Base-by-base conservation (phyloP, 2,329 filamentous ascomycete genomes). In the Colletotrichum abscissum region DNA sequence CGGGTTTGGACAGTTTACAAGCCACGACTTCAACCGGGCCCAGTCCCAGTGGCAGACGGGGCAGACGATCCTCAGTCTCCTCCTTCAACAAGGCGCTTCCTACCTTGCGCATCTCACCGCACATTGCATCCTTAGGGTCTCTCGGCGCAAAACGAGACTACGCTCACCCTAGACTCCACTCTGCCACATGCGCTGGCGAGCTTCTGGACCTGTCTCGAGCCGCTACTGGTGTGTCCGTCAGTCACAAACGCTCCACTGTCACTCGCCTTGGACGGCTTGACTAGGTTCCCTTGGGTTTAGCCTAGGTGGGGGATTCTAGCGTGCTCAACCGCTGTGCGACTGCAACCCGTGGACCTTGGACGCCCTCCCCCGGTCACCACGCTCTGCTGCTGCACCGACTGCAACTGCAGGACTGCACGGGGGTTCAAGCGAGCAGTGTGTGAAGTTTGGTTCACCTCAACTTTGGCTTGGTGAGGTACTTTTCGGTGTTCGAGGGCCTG, bases 281-380 rank as follows among this genome's bases (percentile, higher is more conserved):
- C 70, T 73, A 70, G 70, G 67, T 65, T 73, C 55, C 59, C 70
- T 65, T 73, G 67, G 70, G 70, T 35, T 70, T 73, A 73, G 70
- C 46, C 26, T 28, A 46, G 28, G 72, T 67, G 72, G 68, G 72
- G 62, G 72, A 67, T 67, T 72, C 58, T 66, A 67, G 68, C 57
- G 63, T 63, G 56, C 63, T 67, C 72, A 67, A 71, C 63, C 68
- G 68, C 72, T 54, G 57, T 70, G 22, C 60, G 30, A 63, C 38
- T 42, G 38, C 38, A 42, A 42, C 38, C 38, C 38, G 38, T 42
- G 38, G 38, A 42, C 38, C 38, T 42, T 42, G 38, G 38, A 42
- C 38, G 55, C 35, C 70, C 59, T 33, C 28, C 67, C 59, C 54
- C 14, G 59, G 67, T 52, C 69, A 58, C 57, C 66, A 65, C 66